Base-by-base conservation (phyloP, 1,284 basidiomycete species). In the Sporisorium reilianum region DNA sequence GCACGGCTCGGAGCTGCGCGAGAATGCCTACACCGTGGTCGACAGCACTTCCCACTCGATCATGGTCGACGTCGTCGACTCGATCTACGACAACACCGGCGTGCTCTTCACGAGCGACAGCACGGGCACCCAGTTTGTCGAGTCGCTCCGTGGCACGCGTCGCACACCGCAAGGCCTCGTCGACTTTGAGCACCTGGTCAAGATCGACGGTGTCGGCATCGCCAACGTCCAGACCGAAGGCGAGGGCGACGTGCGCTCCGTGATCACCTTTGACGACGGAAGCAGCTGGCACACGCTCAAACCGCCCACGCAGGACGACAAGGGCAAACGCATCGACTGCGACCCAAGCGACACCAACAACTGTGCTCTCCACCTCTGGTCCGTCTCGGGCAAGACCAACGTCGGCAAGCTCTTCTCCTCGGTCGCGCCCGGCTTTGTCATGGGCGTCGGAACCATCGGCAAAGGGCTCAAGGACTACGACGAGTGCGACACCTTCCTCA, bases 11-110 rank as follows among this genome's bases (percentile, higher is more conserved):
- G 88, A 89, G 44, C 88, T 95, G 4, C 88, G 90, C 8, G 93
- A 95, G 85, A 95, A 94, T 81, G 93, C 93, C 10, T 98, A 99
- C 85, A 99, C 96, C 0, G 91, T 99, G 72, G 92, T 99, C 62
- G 95, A 98, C 85, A 92, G 91, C 16, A 96, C 94, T 2, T 90
- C 91, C 0, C 93, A 97, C 82, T 97, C 94, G 11, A 89, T 99
- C 41, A 93, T 92, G 16, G 93, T 99, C 42, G 97, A 99, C 80
- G 95, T 98, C 7, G 62, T 82, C 20, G 82, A 83, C 55, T 68
- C 69, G 20, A 50, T 73, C 34, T 87, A 87, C 44, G 88, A 89
- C 64, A 87, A 89, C 10, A 90, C 95, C 22, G 96, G 96, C 1
- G 96, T 94, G 2, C 87, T 99, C 5, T 99, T 97, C 86, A 91